Conservation (phyloP, 2,329 filamentous ascomycete genomes). For the Stachybotrys elegans region DNA sequence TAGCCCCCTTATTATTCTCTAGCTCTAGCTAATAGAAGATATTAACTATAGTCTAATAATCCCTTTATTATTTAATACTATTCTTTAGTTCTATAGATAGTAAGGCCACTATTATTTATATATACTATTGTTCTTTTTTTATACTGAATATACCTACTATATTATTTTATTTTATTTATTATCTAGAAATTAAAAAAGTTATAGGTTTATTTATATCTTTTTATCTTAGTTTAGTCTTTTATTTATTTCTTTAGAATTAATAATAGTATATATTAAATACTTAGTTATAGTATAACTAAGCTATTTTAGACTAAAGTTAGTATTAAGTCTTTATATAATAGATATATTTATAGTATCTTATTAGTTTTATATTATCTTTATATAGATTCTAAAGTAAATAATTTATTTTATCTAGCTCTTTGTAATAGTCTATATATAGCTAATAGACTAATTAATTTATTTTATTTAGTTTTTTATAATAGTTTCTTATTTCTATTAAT, state of each 20-base stretch:
- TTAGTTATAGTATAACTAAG: conserved; percentile 1
- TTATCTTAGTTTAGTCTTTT: conserved; percentile 1
- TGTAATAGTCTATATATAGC: conserved; percentile 3
- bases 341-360: too few species aligned
- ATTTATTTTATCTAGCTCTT: neutral
- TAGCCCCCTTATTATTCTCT: neutral
- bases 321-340: neutral
- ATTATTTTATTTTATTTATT: conserved; percentile 1
- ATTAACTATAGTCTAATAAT: conserved; percentile 4
- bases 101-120: conserved; percentile 2
- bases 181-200: conserved; percentile 5
- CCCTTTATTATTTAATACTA: conserved; percentile 1
- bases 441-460: neutral
- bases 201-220: neutral
- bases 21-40: conserved; percentile 4
- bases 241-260: conserved; percentile 3
- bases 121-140: conserved; percentile 1
- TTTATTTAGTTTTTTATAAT: neutral
- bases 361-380: neutral
- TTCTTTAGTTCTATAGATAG: neutral
- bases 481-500: conserved; percentile 3
- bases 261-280: neutral
- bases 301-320: conserved; percentile 2
- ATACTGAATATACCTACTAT: conserved; percentile 4
- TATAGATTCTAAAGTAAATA: too few species aligned